phyloP scores from a whole-genome alignment of 2,329 filamentous ascomycete species.

The Sporothrix phasma region DNA sequence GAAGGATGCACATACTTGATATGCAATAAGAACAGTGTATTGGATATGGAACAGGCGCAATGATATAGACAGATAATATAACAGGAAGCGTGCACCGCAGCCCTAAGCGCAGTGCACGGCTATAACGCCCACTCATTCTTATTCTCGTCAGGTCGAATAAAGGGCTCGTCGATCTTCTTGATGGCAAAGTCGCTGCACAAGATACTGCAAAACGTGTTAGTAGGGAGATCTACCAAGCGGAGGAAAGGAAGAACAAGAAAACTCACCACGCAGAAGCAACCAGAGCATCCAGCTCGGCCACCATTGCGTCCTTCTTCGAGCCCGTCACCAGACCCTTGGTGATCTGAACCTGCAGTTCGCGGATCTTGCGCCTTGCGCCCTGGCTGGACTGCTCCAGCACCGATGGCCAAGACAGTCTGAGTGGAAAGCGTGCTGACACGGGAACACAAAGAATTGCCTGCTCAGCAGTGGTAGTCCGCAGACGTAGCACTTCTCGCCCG shows the following conservation, averaged over 20 bases:
- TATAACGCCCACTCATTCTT: constrained; percentile 63
- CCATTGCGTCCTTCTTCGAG: constrained; percentile 66
- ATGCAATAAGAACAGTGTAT: background rate
- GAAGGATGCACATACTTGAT: background rate
- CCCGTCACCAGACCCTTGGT: constrained; percentile 63
- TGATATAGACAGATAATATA: constrained; percentile 1
- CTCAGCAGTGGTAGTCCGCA: constrained; percentile 79
- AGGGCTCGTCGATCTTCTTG: constrained; percentile 87
- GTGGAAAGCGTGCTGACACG: constrained; percentile 96
- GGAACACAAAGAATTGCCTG: constrained; percentile 94
- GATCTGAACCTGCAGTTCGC: constrained; percentile 75
- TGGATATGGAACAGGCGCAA: background rate
- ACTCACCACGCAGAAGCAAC: constrained; percentile 67
- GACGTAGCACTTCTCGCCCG: constrained; percentile 85
- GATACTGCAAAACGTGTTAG: constrained; percentile 36
- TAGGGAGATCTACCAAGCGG: constrained; percentile 34
- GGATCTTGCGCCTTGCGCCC: constrained; percentile 67
- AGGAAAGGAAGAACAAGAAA: background rate
- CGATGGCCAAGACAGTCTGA: constrained; percentile 83
- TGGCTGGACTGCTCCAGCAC: constrained; percentile 74
- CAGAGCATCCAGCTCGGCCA: constrained; percentile 82
- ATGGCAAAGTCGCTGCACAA: constrained; percentile 93
- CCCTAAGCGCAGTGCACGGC: background rate
- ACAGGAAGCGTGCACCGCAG: background rate
- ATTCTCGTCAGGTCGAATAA: constrained; percentile 65